Evolutionary conservation across 78 protist species (phyloP).

Genomic region (Creolimax fragrantissima): DNA sequence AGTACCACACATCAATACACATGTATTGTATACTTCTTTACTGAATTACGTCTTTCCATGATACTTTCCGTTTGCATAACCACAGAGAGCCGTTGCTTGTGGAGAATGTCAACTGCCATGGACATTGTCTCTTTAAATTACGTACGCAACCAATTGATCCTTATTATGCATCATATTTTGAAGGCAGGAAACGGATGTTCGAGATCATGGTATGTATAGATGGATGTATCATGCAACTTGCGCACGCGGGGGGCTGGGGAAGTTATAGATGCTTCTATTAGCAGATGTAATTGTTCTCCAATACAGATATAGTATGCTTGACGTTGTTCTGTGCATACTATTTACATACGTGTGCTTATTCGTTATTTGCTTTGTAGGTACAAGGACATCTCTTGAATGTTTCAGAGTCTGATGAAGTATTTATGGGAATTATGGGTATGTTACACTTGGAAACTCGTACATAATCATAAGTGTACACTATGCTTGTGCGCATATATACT

Average conservation of each 20-base stretch:
- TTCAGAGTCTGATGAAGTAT: neutral
- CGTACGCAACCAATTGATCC: neutral
- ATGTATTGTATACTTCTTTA: neutral
- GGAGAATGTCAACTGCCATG: neutral
- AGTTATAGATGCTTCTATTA: no score
- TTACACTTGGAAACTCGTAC: no score
- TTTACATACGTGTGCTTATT: no score
- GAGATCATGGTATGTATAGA: neutral
- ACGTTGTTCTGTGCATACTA: no score
- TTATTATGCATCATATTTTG: neutral
- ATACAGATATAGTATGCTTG: no score
- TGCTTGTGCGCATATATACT: no score
- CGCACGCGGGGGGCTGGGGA: no score
- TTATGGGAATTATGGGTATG: neutral
- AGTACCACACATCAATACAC: no score
- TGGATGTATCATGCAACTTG: no score
- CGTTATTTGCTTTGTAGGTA: neutral
- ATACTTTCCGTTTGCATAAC: neutral
- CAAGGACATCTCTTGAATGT: neutral
- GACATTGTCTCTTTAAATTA: neutral
- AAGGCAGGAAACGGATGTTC: slow-evolving; percentile 3
- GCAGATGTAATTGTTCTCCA: no score
- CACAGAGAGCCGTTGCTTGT: neutral
- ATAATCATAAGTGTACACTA: no score
- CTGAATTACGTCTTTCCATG: neutral